Base-by-base conservation (phyloP, 1,139 yeast genomes). In the Pichia inconspicua region DNA sequence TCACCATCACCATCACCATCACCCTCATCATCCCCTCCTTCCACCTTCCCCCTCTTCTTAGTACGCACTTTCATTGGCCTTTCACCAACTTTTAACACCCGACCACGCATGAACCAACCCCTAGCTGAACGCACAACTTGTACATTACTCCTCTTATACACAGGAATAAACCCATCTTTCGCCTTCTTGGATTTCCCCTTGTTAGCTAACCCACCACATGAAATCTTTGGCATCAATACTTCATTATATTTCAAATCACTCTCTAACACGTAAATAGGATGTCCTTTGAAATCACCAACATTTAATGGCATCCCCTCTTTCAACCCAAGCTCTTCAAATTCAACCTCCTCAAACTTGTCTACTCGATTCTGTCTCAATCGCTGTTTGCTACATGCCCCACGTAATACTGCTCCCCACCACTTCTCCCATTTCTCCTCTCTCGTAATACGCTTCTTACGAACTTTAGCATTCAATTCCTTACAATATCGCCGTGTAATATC, bases 401-500 rank as follows among this genome's bases (percentile, higher is more conserved):
- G 58, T 30, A 83, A 37, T 9, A 80, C 57, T 14, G 65, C 62
- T 5, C 67, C 64, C 66, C 80, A 88, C 96, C 97, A 89, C 27
- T 62, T 60, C 12, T 68, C 72, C n/a, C 82, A 83, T 10, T 70
- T 74, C 0, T 72, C 72, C 14, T 80, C 80, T 49, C 76, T 71
- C 4, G 83, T 78, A 6, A 92, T 76, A 37, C 97, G 66, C 58
- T 82, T 84, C 59, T 82, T 84, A 15, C 88, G 72, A 0, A 87
- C 80, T 57, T 82, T 84, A 12, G 95, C 82, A 61, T 87, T 86
- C 61, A 69, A 88, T 55, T 73, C 74, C 42, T 73, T 77, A 0
- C 88, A 74, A 63, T 92, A 92, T 31, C 98, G 65, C 55, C 96
- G 67, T 0, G 98, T 92, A 1, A 94, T 87, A 63, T 92, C 99